A percentile compares a stretch with the other conserved stretches of the same genome.
phyloP scores from a whole-genome alignment of 306 rosid species.

The Quercus suber region DNA sequence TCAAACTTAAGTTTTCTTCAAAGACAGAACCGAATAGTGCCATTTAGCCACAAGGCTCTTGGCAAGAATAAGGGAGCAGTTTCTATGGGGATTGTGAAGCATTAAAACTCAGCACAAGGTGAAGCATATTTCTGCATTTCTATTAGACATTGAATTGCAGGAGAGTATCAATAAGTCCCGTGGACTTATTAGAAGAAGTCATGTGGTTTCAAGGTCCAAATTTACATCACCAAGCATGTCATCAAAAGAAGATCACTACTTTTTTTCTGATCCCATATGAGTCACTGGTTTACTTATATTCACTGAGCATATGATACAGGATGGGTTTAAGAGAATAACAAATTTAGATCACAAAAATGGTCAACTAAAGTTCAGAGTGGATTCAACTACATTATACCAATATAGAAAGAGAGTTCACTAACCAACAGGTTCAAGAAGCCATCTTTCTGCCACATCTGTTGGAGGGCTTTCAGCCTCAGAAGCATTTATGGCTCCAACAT shows the following conservation, averaged over 20 bases:
- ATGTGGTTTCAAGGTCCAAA: not conserved
- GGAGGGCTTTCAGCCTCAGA: constrained; percentile 38
- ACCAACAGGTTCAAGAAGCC: constrained; percentile 96
- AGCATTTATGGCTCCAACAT: constrained; percentile 30
- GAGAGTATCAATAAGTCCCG: not conserved
- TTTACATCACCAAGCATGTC: not conserved
- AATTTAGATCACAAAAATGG: not conserved
- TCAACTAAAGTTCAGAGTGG: not conserved
- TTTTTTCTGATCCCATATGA: not conserved
- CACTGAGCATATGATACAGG: not conserved
- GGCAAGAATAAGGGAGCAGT: no score
- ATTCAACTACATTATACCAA: not conserved
- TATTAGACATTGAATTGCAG: not conserved
- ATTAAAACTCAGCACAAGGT: not conserved
- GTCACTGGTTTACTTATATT: not conserved
- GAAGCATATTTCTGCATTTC: not conserved
- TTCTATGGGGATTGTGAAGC: no score
- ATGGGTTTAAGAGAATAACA: not conserved
- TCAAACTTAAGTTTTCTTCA: no score
- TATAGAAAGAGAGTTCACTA: constrained; percentile 9
- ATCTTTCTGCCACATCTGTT: constrained; percentile 37
- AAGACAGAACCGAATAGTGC: no score
- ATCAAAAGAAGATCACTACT: not conserved
- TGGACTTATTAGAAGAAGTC: not conserved
- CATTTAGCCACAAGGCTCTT: no score